Evolutionary conservation across 495 filamentous ascomycete genomes (phyloP).

Genomic region (Amorphotheca resinae): DNA sequence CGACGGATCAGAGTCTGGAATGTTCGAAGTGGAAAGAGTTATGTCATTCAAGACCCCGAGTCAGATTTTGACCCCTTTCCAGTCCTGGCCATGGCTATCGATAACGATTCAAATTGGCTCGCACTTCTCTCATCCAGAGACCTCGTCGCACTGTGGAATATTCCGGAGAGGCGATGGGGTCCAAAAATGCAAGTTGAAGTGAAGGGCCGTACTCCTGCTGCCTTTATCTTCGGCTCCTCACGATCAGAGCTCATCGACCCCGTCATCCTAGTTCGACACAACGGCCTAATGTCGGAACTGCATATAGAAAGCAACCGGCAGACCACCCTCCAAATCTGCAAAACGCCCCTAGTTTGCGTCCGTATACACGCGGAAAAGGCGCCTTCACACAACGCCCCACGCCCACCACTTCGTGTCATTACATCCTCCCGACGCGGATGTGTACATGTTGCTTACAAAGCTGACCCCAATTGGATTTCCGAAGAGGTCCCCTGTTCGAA

Average conservation of each 20-base stretch:
- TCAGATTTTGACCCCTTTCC: conserved; percentile 35
- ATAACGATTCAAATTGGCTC: conserved; percentile 46
- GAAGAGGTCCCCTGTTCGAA: conserved; percentile 21
- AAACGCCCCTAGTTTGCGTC: conserved; percentile 31
- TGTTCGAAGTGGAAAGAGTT: conserved; percentile 30
- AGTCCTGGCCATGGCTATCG: conserved; percentile 44
- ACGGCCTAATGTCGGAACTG: conserved; percentile 44
- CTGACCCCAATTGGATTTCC: conserved; percentile 22
- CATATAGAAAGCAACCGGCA: conserved; percentile 21
- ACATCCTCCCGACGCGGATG: conserved; percentile 31
- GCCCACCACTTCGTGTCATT: conserved; percentile 21
- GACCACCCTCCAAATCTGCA: conserved; percentile 29
- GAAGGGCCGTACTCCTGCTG: conserved; percentile 37
- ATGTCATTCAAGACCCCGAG: conserved; percentile 27
- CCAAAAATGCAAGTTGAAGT: conserved; percentile 32
- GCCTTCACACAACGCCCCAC: conserved; percentile 8
- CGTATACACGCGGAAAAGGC: conserved; percentile 27
- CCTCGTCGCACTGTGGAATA: conserved; percentile 44
- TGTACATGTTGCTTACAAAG: conserved; percentile 32
- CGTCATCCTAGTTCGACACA: conserved; percentile 42
- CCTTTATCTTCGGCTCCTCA: conserved; percentile 43
- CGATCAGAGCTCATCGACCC: conserved; percentile 23
- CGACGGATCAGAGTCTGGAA: conserved; percentile 48
- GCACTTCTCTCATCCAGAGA: conserved; percentile 46
- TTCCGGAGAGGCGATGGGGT: conserved; percentile 38